Evolutionary conservation across 441 rosid genomes (phyloP), one percentile per base, ranked within the genome.

Genomic region (Populus hybrid): DNA sequence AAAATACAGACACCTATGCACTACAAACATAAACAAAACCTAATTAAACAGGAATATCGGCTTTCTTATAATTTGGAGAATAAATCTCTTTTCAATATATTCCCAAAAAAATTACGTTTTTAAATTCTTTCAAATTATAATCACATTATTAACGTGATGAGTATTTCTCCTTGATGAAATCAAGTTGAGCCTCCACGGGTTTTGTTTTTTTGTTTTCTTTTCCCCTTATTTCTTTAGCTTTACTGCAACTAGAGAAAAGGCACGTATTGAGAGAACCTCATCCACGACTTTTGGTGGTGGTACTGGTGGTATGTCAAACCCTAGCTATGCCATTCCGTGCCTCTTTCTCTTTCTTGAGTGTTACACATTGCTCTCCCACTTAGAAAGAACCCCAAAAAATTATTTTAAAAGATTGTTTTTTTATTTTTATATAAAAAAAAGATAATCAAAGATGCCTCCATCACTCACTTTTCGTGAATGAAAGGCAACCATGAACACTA

Each of bases 391-490:
- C 38, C 36, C 38, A 73, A 75, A 59, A 20, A 26, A 42, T 78
- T 64, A 77, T 63, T 71, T 81, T 73, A 73, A 69, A 79, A 46
- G 75, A 77, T 76, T 79, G 77, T 76, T 61, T 72, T 10, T 9
- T 32, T 32, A 5, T 32, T 4, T 32, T 4, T 0, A 24, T 24
- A 24, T 4, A 4, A 5, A 32, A 21, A 74, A 28, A 66, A 76
- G 54, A 42, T 42, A 18, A 54, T 54, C 10, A 76, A 74, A 86
- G 87, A 90, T 86, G 87, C 87, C 81, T 83, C 72, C 80, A 83
- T 90, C 89, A 81, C 84, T 87, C 84, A 76, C 97, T 95, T 95
- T 92, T 88, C 95, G 95, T 93, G 97, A 90, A 92, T 83, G 84
- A 78, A 88, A 89, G 92, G 93, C 97, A 90, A 90, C 90, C 89